Percentiles rank a stretch among this genome's conserved stretches.
Conservation (phyloP, 805 yeast genomes). For the Sungouiella blattae region DNA sequence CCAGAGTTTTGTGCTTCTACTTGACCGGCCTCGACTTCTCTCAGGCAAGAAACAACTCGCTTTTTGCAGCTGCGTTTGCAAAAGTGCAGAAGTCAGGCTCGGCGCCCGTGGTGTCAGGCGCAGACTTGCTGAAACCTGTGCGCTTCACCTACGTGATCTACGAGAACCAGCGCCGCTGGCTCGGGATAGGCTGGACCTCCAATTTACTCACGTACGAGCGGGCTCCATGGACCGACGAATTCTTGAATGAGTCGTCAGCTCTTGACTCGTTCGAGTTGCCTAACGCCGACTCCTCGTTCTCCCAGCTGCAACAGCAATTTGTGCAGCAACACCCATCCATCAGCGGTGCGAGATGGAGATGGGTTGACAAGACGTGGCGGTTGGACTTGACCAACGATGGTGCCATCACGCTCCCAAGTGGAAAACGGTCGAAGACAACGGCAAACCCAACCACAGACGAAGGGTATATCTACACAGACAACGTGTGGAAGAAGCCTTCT, state of each 20-base stretch:
- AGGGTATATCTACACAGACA: constrained; percentile 86
- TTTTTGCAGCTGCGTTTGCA: constrained; percentile 55
- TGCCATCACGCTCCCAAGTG: constrained; percentile 64
- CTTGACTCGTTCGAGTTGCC: constrained; percentile 81
- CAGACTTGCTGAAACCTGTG: constrained; percentile 42
- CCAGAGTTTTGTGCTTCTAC: constrained; percentile 72
- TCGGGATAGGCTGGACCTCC: constrained; percentile 97
- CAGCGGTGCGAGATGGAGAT: constrained; percentile 80
- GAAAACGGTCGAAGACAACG: constrained; percentile 51
- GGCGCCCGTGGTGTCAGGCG: constrained; percentile 6
- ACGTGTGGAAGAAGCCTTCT: constrained; percentile 89
- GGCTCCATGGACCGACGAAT: constrained; percentile 97
- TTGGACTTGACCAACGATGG: constrained; percentile 88
- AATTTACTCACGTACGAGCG: constrained; percentile 89
- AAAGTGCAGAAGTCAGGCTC: constrained; percentile 39
- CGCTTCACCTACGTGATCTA: constrained; percentile 87
- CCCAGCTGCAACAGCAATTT: constrained; percentile 28
- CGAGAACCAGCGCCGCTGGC: constrained; percentile 96
- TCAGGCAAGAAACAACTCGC: constrained; percentile 39
- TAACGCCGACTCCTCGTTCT: constrained; percentile 46
- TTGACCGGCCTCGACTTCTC: constrained; percentile 82
- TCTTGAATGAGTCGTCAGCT: constrained; percentile 76
- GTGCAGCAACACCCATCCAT: constrained; percentile 27
- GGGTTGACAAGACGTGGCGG: constrained; percentile 94
- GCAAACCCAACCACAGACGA: constrained; percentile 77